Base-by-base conservation (phyloP, 305 asterid genomes). In the Plantago lanceolata region DNA sequence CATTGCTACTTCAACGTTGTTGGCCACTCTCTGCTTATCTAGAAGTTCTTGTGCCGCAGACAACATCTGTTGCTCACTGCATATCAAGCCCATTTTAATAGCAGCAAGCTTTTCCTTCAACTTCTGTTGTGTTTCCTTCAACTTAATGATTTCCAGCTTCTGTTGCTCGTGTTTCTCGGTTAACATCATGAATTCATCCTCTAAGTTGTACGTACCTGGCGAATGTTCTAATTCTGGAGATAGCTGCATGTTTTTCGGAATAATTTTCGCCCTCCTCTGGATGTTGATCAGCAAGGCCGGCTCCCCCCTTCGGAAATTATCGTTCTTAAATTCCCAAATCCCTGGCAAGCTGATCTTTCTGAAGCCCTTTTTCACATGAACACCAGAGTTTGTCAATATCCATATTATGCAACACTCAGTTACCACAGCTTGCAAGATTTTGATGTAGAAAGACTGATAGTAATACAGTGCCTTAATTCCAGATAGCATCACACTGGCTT, bases 261-360 rank as follows among this genome's bases (percentile, higher is more conserved):
- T 16, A 24, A 47, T 33, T 53, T 69, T 70, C 14, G 57, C 45
- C 63, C 71, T 71, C 49, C 80, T 73, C 57, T 21, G 70, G 58
- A 83, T 75, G 62, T 73, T 49, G 40, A 54, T 71, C 66, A 83
- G 74, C 81, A 73, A 67, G 44, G 59, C 62, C 61, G 31, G 57
- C 51, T 71, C 69, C 66, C 89, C 89, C 71, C 59, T 81, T 17
- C 53, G 81, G 57, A 81, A 83, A 63, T 75, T 29, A 17, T 76
- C 79, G 52, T 81, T 75, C 63, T 58, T 68, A 56, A 73, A 83
- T 51, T 83, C 84, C 73, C 81, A 66, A 57, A 67, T 67, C 65
- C 77, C 79, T 40, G 45, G 45, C 80, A 74, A 83, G 52, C 74
- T 66, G 55, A 74, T 57, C 68, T 78, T 81, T 44, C 67, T 78